These are phyloP conservation scores for Harrya chromipes DNA, from an alignment of 768 basidiomycete species.

Conservation along the genomic window DNA sequence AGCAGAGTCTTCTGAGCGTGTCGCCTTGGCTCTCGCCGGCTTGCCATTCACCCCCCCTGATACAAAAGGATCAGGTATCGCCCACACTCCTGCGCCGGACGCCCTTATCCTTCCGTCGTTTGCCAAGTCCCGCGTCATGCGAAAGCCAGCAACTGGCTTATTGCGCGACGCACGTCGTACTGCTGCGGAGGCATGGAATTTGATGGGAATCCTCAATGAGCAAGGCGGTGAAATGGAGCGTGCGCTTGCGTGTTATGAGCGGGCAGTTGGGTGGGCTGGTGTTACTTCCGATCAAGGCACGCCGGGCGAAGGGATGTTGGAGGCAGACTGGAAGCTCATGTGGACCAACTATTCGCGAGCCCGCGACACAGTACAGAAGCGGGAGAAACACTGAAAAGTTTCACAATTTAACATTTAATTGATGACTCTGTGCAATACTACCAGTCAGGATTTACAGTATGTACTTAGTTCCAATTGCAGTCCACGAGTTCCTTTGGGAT, in stretches of 20 bases:
- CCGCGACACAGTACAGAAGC: conserved; percentile 27
- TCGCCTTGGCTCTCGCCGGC: conserved; percentile 53
- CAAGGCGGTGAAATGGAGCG: conserved; percentile 29
- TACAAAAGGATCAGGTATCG: conserved; percentile 32
- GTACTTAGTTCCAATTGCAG: too few relatives aligned
- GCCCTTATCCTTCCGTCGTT: conserved; percentile 44
- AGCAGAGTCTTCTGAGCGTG: conserved; percentile 64
- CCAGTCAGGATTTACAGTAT: not conserved
- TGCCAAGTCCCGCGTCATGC: conserved; percentile 47
- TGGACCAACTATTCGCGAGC: conserved; percentile 60
- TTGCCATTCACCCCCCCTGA: conserved; percentile 35
- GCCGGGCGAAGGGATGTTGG: conserved; percentile 51
- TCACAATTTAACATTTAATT: not conserved
- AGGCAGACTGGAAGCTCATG: conserved; percentile 59
- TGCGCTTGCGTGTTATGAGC: conserved; percentile 63
- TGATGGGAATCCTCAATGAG: conserved; percentile 68
- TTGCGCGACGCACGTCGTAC: conserved; percentile 69
- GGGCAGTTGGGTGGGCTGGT: conserved; percentile 69
- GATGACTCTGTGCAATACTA: too few relatives aligned
- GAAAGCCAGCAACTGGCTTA: conserved; percentile 51
- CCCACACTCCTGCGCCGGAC: conserved; percentile 38
- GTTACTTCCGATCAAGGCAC: conserved; percentile 36
- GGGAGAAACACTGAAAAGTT: conserved; percentile 1
- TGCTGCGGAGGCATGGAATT: conserved; percentile 72
- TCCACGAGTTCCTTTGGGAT: too few relatives aligned